Conservation (phyloP, 2,329 filamentous ascomycete genomes). For the Aspergillus ochraceoroseus region DNA sequence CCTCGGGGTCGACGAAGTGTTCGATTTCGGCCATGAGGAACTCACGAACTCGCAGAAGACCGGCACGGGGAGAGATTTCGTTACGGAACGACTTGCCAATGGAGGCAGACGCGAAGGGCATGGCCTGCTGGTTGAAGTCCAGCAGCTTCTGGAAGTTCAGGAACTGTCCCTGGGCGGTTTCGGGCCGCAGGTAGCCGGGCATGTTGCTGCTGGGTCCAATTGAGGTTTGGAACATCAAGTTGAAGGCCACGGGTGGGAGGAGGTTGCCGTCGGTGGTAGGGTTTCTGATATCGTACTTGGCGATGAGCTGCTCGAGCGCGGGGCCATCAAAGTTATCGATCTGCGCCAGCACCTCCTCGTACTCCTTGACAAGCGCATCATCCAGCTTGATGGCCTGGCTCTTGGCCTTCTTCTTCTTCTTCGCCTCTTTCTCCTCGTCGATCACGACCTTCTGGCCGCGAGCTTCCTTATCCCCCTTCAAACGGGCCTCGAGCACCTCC, state of each 20-base stretch:
- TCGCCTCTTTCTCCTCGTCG: slow-evolving; percentile 71
- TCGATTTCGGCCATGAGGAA: slow-evolving; percentile 99
- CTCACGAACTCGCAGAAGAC: slow-evolving; percentile 88
- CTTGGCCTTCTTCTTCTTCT: slow-evolving; percentile 83
- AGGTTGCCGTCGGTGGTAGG: slow-evolving; percentile 73
- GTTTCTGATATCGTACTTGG: slow-evolving; percentile 86
- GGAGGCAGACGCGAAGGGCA: slow-evolving; percentile 95
- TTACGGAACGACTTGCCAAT: slow-evolving; percentile 98
- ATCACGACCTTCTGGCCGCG: slow-evolving; percentile 67
- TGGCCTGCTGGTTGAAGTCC: slow-evolving; percentile 89
- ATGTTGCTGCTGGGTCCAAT: slow-evolving; percentile 90
- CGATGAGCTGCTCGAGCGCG: slow-evolving; percentile 81
- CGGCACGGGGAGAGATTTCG: slow-evolving; percentile 89
- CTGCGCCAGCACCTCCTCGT: slow-evolving; percentile 83
- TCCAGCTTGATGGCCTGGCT: slow-evolving; percentile 77
- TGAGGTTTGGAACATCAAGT: slow-evolving; percentile 96
- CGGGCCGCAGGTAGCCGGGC: slow-evolving; percentile 79
- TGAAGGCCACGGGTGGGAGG: slow-evolving; percentile 81
- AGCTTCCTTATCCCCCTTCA: slow-evolving; percentile 89
- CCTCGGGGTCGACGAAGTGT: slow-evolving; percentile 91
- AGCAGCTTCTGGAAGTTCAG: slow-evolving; percentile 94
- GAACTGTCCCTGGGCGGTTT: slow-evolving; percentile 98
- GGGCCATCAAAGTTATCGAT: slow-evolving; percentile 93
- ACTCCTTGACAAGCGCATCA: slow-evolving; percentile 79
- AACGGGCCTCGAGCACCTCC: slow-evolving; percentile 77